Evolutionary conservation across 345 rosid species (phyloP).

Genomic region (Syzygium aqueum): DNA sequence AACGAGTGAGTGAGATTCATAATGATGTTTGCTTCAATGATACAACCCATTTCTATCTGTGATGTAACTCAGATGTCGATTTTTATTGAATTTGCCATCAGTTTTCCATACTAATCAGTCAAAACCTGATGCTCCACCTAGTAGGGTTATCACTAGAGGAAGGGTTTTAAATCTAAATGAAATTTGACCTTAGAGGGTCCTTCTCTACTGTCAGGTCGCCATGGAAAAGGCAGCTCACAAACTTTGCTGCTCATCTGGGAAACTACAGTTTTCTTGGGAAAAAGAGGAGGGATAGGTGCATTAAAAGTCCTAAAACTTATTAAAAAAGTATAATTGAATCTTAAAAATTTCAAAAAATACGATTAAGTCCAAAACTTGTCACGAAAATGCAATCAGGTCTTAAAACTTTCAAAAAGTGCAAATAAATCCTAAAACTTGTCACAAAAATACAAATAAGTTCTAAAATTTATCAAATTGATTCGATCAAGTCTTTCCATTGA

Average conservation of each 20-base stretch:
- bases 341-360: too few relatives aligned
- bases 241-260: not conserved
- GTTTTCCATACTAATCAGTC: not conserved
- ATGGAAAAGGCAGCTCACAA: not conserved
- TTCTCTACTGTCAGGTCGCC: not conserved
- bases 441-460: too few relatives aligned
- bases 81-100: not conserved
- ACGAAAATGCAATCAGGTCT: too few relatives aligned
- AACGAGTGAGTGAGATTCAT: not conserved
- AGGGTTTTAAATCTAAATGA: not conserved
- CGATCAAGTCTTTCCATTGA: too few relatives aligned
- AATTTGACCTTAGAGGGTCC: not conserved
- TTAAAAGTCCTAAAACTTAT: too few relatives aligned
- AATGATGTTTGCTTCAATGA: not conserved
- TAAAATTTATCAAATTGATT: too few relatives aligned
- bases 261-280: not conserved
- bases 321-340: too few relatives aligned
- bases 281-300: not conserved
- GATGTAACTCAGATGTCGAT: not conserved
- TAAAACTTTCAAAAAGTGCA: too few relatives aligned
- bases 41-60: not conserved
- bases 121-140: not conserved
- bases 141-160: not conserved
- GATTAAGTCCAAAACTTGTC: too few relatives aligned
- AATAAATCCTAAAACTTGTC: too few relatives aligned